phyloP scores from a whole-genome alignment of 495 filamentous ascomycete genomes.

The Viridothelium virens region DNA sequence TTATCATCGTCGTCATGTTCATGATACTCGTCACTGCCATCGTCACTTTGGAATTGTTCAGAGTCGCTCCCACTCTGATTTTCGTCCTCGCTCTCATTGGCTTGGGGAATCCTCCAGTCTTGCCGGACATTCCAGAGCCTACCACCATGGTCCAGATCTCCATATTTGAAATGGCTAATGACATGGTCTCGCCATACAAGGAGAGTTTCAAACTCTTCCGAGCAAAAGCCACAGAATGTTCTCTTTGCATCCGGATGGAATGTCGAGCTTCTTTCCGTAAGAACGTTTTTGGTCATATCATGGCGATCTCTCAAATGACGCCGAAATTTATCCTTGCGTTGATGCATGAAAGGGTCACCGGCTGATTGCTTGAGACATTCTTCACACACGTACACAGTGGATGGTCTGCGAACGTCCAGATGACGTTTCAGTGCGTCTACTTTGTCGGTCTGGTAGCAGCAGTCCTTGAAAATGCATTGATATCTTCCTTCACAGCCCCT shows the following conservation, averaged over 20 bases:
- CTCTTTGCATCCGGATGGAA: neutral
- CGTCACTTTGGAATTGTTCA: neutral
- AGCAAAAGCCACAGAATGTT: neutral
- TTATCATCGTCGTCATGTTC: neutral
- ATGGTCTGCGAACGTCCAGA: conserved; percentile 3
- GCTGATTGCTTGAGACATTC: neutral
- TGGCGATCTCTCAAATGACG: neutral
- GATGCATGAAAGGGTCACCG: neutral
- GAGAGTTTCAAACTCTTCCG: neutral
- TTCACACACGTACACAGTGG: neutral
- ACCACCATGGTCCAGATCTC: neutral
- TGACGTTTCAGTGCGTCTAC: conserved; percentile 6
- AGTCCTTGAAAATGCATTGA: neutral
- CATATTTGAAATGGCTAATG: neutral
- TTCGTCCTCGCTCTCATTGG: neutral
- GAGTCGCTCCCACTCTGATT: neutral
- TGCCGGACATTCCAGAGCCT: neutral
- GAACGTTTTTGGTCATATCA: neutral
- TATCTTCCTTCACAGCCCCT: neutral
- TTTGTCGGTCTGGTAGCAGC: neutral
- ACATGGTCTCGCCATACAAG: neutral
- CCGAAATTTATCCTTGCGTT: neutral
- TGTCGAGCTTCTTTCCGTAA: neutral
- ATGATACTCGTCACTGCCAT: neutral
- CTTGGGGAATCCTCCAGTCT: neutral